Conservation (phyloP, 352 stramenopile species). For the Elongisporangium anandrum region DNA sequence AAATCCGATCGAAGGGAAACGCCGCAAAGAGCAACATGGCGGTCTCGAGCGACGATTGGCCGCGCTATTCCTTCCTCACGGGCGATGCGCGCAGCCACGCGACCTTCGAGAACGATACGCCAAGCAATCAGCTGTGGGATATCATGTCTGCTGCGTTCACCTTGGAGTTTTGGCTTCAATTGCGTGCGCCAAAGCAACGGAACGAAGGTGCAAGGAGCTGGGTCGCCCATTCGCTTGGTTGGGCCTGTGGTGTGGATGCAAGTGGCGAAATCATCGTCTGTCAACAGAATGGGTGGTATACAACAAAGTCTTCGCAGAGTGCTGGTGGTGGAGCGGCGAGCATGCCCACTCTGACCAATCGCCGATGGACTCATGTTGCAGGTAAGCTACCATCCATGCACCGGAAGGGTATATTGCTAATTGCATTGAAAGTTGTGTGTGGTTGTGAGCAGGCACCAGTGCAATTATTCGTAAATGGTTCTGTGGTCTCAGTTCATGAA, state of each 20-base stretch:
- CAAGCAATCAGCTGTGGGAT: conserved; percentile 1
- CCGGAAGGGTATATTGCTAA: neutral
- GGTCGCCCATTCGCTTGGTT: conserved; percentile 21
- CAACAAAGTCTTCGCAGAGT: neutral
- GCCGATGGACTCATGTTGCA: conserved; percentile 14
- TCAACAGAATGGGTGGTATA: neutral
- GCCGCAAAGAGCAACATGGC: conserved; percentile 12
- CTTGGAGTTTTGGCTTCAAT: conserved; percentile 32
- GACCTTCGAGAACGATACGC: neutral
- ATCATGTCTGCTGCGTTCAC: conserved; percentile 9
- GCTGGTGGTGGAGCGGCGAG: neutral
- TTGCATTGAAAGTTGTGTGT: neutral
- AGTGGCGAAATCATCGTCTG: conserved; percentile 7
- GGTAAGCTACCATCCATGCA: neutral
- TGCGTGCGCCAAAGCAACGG: conserved; percentile 9
- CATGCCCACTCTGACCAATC: neutral
- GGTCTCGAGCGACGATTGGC: conserved; percentile 28
- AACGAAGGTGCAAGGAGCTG: conserved; percentile 13
- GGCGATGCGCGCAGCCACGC: conserved; percentile 9
- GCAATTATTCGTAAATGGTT: neutral
- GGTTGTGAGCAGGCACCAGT: neutral
- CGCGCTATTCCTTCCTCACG: conserved; percentile 30
- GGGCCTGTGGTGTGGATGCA: conserved; percentile 16
- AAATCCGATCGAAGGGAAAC: neutral
- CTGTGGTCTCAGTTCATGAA: neutral